Base-by-base conservation (phyloP, 2,329 filamentous ascomycete species). In the Fusarium nygamai region DNA sequence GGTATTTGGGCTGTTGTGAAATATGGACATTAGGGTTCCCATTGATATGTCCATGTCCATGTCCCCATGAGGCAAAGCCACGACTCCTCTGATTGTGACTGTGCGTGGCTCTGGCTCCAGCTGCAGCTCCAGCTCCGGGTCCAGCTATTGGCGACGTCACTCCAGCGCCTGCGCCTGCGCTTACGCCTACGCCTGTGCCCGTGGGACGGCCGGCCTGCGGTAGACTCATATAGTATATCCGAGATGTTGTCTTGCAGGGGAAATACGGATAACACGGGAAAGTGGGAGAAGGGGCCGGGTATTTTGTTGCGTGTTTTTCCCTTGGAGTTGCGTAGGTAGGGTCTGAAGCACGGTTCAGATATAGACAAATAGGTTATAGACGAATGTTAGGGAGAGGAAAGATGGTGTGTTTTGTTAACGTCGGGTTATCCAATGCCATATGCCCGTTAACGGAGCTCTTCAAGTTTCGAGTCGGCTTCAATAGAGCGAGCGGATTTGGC, bases 121-220 rank as follows among this genome's bases (percentile, higher is more conserved):
- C n/a, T 33, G 20, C 33, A 29, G 51, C 24, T 56, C 36, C 51
- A 56, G 36, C 27, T 36, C n/a, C 19, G 19, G 39, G 10, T 19
- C 39, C 56, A 60, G 74, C 75, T 66, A 67, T 71, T 61, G 71
- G 73, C 76, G 76, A 78, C 78, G 76, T 79, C 75, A 79, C 76
- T 73, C 48, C 71, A 66, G 74, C 60, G 29, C 51, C 59, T 71
- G 68, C 58, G 71, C 75, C 77, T 67, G 78, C 73, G 75, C 79
- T 76, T 44, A 7, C 16, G 16, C 43, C 39, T 24, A 7, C 16
- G 71, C 75, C 76, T 67, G 79, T 73, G 75, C 78, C 76, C 74
- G 74, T 74, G 69, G 78, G 78, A 76, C 77, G 80, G 75, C 75
- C 78, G 69, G 78, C 78, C 78, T 71, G 73, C 67, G 78, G 80